A percentile compares a stretch with the other conserved stretches of the same genome.
Evolutionary conservation across 1,139 yeast species (phyloP).

Genomic region (Candida freyschussii): DNA sequence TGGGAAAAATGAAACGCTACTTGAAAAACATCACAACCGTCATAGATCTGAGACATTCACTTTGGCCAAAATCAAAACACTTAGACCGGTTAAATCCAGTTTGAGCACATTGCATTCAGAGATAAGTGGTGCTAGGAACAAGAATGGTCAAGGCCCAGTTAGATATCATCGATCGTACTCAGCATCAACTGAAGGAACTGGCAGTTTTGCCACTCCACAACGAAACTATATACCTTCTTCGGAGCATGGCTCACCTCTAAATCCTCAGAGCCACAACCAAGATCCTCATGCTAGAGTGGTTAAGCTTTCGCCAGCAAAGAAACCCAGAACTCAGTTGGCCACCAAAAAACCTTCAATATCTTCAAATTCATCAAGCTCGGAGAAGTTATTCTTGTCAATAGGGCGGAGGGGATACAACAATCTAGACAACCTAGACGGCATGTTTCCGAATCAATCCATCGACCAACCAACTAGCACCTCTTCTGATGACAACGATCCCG

Average conservation of each 20-base stretch:
- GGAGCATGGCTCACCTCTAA: constrained; percentile 3
- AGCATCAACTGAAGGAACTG: constrained; percentile 14
- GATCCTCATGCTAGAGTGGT: neutral
- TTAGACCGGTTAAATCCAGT: constrained; percentile 20
- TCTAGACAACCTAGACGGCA: constrained; percentile 21
- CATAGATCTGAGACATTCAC: constrained; percentile 23
- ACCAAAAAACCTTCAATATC: neutral
- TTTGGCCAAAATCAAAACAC: constrained; percentile 13
- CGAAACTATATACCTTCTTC: constrained; percentile 14
- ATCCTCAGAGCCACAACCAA: constrained; percentile 4
- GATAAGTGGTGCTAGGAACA: neutral
- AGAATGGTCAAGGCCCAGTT: no score
- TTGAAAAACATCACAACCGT: constrained; percentile 17
- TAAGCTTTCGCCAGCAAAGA: neutral
- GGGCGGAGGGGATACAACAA: constrained; percentile 9
- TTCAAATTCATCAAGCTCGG: constrained; percentile 12
- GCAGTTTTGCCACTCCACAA: constrained; percentile 9
- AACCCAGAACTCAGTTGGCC: neutral
- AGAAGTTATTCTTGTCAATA: constrained; percentile 7
- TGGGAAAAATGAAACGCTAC: neutral
- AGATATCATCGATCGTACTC: constrained; percentile 22
- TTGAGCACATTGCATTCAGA: constrained; percentile 3
- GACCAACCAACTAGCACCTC: constrained; percentile 3
- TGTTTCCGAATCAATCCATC: constrained; percentile 8
- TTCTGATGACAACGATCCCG: constrained; percentile 12